Evolutionary conservation across 805 yeast genomes (phyloP).

Genomic region (Yamadazyma laniorum): DNA sequence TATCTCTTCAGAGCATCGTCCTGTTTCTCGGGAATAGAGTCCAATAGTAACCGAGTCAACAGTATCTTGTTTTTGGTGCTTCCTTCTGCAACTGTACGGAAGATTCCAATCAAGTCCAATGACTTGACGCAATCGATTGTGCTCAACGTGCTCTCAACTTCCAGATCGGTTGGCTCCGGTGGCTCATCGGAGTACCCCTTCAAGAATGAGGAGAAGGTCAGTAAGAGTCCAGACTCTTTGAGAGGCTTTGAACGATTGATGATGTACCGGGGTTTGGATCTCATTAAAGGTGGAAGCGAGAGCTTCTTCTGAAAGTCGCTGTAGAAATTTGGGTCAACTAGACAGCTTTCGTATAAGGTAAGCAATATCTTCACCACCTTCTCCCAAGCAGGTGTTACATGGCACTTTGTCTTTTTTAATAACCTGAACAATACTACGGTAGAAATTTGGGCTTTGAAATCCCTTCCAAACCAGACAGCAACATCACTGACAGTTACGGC

Average conservation of each 20-base stretch:
- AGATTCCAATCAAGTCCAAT: constrained; percentile 56
- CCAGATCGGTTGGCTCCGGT: constrained; percentile 91
- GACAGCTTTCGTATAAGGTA: constrained; percentile 67
- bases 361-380: constrained; percentile 57
- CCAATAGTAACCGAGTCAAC: constrained; percentile 27
- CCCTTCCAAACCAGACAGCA: constrained; percentile 82
- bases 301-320: constrained; percentile 60
- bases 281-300: constrained; percentile 52
- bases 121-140: constrained; percentile 81
- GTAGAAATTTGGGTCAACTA: constrained; percentile 62
- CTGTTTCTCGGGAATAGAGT: constrained; percentile 24
- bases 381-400: constrained; percentile 58
- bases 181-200: constrained; percentile 84
- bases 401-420: constrained; percentile 54
- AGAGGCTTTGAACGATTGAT: constrained; percentile 62
- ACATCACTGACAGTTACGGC: constrained; percentile 74
- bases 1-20: constrained; percentile 32
- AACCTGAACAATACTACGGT: constrained; percentile 82
- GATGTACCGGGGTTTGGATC: constrained; percentile 64
- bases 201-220: constrained; percentile 88
- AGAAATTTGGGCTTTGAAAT: constrained; percentile 88
- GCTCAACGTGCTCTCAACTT: constrained; percentile 79
- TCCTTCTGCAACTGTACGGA: constrained; percentile 48
- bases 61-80: constrained; percentile 32
- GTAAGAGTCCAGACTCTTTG: constrained; percentile 75